These are phyloP conservation scores for Naganishia liquefaciens DNA, from an alignment of 1,284 basidiomycete genomes.

Conservation along the genomic window DNA sequence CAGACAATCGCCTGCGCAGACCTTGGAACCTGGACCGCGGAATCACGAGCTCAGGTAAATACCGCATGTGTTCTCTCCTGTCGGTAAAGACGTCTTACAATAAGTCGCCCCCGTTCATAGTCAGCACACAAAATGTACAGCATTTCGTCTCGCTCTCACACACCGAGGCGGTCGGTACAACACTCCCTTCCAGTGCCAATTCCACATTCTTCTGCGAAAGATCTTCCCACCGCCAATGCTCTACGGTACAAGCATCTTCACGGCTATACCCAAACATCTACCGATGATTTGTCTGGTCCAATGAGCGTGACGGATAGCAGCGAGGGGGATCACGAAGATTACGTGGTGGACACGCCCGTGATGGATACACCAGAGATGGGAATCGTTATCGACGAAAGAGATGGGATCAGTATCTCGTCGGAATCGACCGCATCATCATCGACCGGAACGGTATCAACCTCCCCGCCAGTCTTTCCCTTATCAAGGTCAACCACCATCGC, in stretches of 20 bases:
- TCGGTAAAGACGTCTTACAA: background rate
- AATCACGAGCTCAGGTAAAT: no score
- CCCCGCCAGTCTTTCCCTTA: background rate
- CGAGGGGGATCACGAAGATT: slow-evolving; percentile 1
- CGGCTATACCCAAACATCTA: background rate
- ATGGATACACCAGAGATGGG: no score
- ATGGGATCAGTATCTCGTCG: background rate
- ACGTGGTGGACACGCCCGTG: slow-evolving; percentile 3
- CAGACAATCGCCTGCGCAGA: no score
- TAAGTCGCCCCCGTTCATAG: no score
- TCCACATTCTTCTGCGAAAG: background rate
- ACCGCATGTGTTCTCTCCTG: background rate
- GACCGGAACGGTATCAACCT: background rate
- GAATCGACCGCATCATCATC: background rate
- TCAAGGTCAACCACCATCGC: background rate
- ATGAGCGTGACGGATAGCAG: background rate
- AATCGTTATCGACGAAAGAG: slow-evolving; percentile 2
- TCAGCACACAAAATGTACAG: slow-evolving; percentile 1
- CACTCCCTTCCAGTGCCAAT: slow-evolving; percentile 10
- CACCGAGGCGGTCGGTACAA: background rate
- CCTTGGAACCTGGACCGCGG: no score
- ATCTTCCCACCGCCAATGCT: slow-evolving; percentile 12
- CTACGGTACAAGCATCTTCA: slow-evolving; percentile 21
- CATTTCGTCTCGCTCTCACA: background rate
- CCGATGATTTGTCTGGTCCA: background rate